Evolutionary conservation across 192 early-diverging fungal genomes (phyloP).

Genomic region (Anaeromyces robustus): DNA sequence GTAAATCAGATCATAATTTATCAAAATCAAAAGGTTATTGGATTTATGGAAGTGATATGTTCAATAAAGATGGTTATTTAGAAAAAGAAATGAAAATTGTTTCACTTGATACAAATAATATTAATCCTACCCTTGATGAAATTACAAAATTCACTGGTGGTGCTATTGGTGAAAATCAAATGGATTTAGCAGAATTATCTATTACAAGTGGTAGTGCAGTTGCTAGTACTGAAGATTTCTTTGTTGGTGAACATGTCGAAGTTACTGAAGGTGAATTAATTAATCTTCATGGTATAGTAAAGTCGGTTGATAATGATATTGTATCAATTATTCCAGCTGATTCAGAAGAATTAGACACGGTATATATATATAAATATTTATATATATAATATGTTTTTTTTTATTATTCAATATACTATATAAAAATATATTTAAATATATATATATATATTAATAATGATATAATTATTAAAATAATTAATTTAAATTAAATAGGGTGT

Average conservation of each 20-base stretch:
- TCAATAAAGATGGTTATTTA: slow-evolving; percentile 56
- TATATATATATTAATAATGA: background rate
- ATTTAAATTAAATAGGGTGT: background rate
- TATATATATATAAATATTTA: no score
- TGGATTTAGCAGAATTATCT: slow-evolving; percentile 17
- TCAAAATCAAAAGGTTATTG: slow-evolving; percentile 36
- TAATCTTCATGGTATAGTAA: slow-evolving; percentile 59
- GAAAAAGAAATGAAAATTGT: slow-evolving; percentile 58
- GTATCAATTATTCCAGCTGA: slow-evolving; percentile 52
- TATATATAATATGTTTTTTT: no score
- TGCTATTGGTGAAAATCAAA: slow-evolving; percentile 33
- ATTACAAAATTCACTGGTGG: slow-evolving; percentile 66
- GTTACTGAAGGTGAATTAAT: slow-evolving; percentile 70
- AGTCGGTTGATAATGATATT: slow-evolving; percentile 50
- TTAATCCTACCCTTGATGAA: slow-evolving; percentile 84
- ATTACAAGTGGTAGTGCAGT: slow-evolving; percentile 4
- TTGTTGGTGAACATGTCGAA: slow-evolving; percentile 73
- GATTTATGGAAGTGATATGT: slow-evolving; percentile 39
- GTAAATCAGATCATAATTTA: slow-evolving; percentile 3
- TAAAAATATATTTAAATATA: slow-evolving; percentile 4
- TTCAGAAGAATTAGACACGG: slow-evolving; percentile 25
- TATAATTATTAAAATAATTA: background rate
- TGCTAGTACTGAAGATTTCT: slow-evolving; percentile 30
- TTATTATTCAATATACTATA: background rate
- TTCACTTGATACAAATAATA: slow-evolving; percentile 44